Evolutionary conservation across 345 rosid genomes (phyloP).

Genomic region (Lepidium didymum): DNA sequence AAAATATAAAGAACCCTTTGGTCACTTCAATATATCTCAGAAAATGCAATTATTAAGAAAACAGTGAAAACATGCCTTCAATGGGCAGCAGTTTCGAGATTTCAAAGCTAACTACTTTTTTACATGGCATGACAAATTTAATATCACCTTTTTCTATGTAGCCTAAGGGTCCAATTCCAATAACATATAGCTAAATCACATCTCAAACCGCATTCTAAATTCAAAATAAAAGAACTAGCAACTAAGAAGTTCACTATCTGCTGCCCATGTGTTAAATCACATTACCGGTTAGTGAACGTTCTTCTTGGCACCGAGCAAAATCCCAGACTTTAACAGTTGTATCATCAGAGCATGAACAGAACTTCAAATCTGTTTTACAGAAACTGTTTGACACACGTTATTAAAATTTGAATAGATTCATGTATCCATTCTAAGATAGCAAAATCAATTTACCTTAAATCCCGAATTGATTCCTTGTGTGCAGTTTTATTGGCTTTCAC

Average conservation of each 20-base stretch:
- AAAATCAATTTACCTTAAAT: conserved; percentile 49
- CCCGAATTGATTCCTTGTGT: conserved; percentile 93
- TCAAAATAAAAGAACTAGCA: background rate
- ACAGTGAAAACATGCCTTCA: background rate
- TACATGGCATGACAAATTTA: conserved; percentile 1
- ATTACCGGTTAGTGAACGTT: conserved; percentile 87
- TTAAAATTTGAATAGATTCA: conserved; percentile 6
- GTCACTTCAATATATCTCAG: conserved; percentile 32
- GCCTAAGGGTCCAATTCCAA: background rate
- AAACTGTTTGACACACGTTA: conserved; percentile 53
- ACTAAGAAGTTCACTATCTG: background rate
- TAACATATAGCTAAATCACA: background rate
- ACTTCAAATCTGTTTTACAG: conserved; percentile 95
- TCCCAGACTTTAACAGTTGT: conserved; percentile 98
- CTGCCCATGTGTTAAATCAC: conserved; percentile 30
- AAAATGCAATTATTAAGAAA: background rate
- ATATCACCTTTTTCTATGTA: background rate
- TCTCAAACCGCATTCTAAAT: background rate
- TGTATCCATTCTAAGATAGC: background rate
- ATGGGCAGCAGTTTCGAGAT: background rate
- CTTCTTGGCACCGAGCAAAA: conserved; percentile 91
- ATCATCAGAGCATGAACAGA: conserved; percentile 97
- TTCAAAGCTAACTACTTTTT: background rate
- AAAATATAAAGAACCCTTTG: conserved; percentile 44
- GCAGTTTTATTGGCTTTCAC: conserved; percentile 94